These are phyloP conservation scores for Stylonectria norvegica DNA, from an alignment of 2,329 filamentous ascomycete species.

Conservation along the genomic window DNA sequence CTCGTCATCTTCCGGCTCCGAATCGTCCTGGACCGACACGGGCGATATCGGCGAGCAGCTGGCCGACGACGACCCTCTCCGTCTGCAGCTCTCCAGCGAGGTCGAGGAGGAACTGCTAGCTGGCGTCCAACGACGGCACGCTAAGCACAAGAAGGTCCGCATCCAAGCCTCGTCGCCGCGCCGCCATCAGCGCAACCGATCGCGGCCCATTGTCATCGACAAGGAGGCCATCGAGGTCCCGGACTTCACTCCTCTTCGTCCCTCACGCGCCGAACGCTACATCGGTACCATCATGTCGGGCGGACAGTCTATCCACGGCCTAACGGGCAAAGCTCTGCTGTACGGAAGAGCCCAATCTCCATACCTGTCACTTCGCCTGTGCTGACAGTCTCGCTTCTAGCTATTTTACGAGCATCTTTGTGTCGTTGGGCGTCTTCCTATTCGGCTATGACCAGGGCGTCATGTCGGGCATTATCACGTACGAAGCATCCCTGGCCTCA, in stretches of 20 bases:
- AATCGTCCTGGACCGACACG: conserved; percentile 85
- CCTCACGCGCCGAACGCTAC: conserved; percentile 65
- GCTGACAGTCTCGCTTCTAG: conserved; percentile 42
- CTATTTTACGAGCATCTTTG: conserved; percentile 92
- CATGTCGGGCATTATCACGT: conserved; percentile 74
- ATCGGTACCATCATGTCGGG: conserved; percentile 84
- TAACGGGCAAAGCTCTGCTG: conserved; percentile 94
- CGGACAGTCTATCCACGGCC: conserved; percentile 76
- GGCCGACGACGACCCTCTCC: conserved; percentile 77
- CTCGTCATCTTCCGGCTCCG: conserved; percentile 60
- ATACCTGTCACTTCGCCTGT: conserved; percentile 1
- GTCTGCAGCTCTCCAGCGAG: conserved; percentile 63
- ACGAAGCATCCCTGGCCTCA: conserved; percentile 29
- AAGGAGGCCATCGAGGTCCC: conserved; percentile 85
- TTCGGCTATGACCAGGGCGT: conserved; percentile 90
- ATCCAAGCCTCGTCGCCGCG: conserved; percentile 53
- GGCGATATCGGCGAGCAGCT: conserved; percentile 93
- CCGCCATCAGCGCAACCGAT: conserved; percentile 32
- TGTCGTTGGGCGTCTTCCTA: conserved; percentile 80
- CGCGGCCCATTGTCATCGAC: conserved; percentile 45
- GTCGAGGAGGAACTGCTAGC: conserved; percentile 61
- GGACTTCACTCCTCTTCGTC: conserved; percentile 57
- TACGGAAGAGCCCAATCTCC: conserved; percentile 41
- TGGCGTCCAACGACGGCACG: conserved; percentile 44
- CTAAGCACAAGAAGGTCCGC: conserved; percentile 60